Percentiles rank a stretch among this genome's conserved stretches.
phyloP scores from a whole-genome alignment of 192 early-diverging fungal species.

The Dimargaris cristalligena region DNA sequence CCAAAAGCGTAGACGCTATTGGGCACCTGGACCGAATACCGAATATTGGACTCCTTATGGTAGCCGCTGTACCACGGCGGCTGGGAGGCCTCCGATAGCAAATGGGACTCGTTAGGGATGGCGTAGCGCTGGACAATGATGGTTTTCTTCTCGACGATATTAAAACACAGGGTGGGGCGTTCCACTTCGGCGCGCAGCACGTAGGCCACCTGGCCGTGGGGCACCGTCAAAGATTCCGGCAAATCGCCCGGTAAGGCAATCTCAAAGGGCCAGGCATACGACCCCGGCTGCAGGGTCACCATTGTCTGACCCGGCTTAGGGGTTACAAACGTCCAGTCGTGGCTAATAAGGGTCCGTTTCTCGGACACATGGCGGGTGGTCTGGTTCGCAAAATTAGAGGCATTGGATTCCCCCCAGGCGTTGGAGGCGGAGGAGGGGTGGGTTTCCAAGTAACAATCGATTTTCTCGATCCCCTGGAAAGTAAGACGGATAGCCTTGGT shows the following conservation, averaged over 20 bases:
- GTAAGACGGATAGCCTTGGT: not conserved
- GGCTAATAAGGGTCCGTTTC: conserved; percentile 1
- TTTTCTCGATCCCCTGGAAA: not conserved
- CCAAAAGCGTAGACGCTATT: conserved; percentile 3
- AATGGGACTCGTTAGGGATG: conserved; percentile 1
- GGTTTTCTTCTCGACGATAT: conserved; percentile 4
- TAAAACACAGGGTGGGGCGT: conserved; percentile 5
- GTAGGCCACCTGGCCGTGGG: conserved; percentile 5
- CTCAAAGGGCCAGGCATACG: conserved; percentile 10
- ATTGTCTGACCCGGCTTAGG: not conserved
- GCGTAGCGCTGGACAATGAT: conserved; percentile 7
- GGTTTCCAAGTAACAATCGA: conserved; percentile 3
- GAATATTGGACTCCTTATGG: conserved; percentile 6
- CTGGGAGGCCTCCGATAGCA: not conserved
- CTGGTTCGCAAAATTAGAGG: too few relatives aligned
- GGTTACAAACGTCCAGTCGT: not conserved
- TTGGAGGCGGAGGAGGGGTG: not conserved
- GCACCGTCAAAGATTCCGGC: not conserved
- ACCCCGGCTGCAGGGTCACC: conserved; percentile 1
- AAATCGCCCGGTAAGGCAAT: conserved; percentile 7
- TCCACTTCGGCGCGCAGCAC: conserved; percentile 6
- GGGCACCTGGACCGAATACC: conserved; percentile 5
- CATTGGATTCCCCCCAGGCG: too few relatives aligned
- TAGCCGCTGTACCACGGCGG: conserved; percentile 9
- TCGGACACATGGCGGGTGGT: not conserved